phyloP scores from a whole-genome alignment of 371 early-diverging fungal species.

The Rhizopus sp. region DNA sequence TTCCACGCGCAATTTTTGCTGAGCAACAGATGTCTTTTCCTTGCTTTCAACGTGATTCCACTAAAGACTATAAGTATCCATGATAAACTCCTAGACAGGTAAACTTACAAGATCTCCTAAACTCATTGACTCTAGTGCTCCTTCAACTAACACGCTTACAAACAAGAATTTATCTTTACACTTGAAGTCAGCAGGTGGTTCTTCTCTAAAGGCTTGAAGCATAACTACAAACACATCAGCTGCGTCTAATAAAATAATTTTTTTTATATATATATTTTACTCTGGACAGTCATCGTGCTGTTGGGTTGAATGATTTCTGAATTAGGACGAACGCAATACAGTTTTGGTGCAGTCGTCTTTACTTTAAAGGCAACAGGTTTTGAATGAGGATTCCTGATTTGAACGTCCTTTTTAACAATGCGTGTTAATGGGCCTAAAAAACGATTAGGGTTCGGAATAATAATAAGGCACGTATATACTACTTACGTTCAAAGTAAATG shows the following conservation, averaged over 20 bases:
- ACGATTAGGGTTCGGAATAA: background rate
- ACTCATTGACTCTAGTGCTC: conserved; percentile 34
- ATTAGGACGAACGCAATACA: conserved; percentile 91
- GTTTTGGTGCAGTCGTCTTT: conserved; percentile 92
- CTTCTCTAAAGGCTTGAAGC: conserved; percentile 76
- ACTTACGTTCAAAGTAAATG: conserved; percentile 28
- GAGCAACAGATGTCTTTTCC: conserved; percentile 9
- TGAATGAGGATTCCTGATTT: conserved; percentile 59
- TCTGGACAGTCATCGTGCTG: conserved; percentile 61
- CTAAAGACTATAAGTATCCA: conserved; percentile 1
- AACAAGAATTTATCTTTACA: conserved; percentile 90
- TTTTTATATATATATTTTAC: conserved; percentile 34
- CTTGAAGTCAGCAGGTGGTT: conserved; percentile 65
- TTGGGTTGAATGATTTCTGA: conserved; percentile 73
- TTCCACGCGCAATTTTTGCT: conserved; percentile 22
- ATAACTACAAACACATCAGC: conserved; percentile 49
- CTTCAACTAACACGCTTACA: conserved; percentile 46
- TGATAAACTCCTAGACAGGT: background rate
- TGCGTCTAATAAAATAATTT: background rate
- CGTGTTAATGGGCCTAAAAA: conserved; percentile 67
- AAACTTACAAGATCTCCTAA: conserved; percentile 41
- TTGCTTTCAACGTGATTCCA: conserved; percentile 21
- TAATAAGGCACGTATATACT: background rate
- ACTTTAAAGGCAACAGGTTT: conserved; percentile 81
- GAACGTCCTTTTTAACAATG: conserved; percentile 53